Percentiles rank a stretch among this genome's conserved stretches.
Conservation (phyloP, 2,329 filamentous ascomycete species). For the Aspergillus sp. region DNA sequence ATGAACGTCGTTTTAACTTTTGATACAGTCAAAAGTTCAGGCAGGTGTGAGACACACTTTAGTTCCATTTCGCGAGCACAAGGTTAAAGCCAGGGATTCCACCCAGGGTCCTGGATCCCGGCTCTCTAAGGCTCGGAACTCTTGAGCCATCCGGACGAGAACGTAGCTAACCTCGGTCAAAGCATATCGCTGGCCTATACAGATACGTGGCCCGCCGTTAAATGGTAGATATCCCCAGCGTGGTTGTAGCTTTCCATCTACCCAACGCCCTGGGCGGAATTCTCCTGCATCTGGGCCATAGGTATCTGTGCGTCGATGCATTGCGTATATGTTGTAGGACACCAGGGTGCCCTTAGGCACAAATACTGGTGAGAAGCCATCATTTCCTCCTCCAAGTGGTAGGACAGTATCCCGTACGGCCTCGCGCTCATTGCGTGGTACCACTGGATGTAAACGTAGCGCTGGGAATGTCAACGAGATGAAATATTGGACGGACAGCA, state of each 20-base stretch:
- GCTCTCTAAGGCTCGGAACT: not conserved
- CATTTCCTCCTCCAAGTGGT: slow-evolving; percentile 58
- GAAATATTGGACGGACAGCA: not conserved
- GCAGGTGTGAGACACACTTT: not conserved
- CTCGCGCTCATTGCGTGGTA: slow-evolving; percentile 42
- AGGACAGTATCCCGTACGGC: slow-evolving; percentile 40
- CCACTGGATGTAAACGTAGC: slow-evolving; percentile 43
- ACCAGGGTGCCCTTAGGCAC: slow-evolving; percentile 65
- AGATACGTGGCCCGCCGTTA: slow-evolving; percentile 32
- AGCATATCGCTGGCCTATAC: slow-evolving; percentile 36
- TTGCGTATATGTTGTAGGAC: slow-evolving; percentile 64
- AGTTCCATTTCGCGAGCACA: not conserved
- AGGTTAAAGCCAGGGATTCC: not conserved
- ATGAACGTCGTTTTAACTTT: too few relatives aligned
- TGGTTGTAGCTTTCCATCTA: slow-evolving; percentile 17
- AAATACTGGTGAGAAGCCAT: slow-evolving; percentile 58
- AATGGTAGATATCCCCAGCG: slow-evolving; percentile 36
- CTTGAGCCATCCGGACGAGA: not conserved
- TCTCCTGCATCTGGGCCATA: slow-evolving; percentile 47
- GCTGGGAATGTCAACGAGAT: not conserved
- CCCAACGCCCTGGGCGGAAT: slow-evolving; percentile 52
- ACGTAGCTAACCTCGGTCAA: slow-evolving; percentile 38
- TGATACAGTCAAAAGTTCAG: not conserved
- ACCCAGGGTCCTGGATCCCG: not conserved
- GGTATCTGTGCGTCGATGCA: slow-evolving; percentile 66